A percentile compares a stretch with the other conserved stretches of the same genome.
phyloP scores from a whole-genome alignment of 2,329 filamentous ascomycete genomes.

The Alternaria triticimaculans region DNA sequence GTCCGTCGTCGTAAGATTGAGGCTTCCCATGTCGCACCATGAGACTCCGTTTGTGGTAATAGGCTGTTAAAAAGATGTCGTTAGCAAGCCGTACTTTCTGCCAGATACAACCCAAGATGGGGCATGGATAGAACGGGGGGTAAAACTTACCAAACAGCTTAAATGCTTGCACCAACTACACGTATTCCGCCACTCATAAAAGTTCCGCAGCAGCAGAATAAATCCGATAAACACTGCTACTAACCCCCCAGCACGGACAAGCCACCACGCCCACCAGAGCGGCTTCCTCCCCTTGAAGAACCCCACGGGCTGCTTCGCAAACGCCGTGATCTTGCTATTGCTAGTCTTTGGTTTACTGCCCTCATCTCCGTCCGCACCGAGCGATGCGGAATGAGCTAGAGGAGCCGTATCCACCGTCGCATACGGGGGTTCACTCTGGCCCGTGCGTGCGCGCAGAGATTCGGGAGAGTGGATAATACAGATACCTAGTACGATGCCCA shows the following conservation, averaged over 20 bases:
- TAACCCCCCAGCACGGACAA: slow-evolving; percentile 78
- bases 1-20: slow-evolving; percentile 29
- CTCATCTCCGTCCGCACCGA: neutral
- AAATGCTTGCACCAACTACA: slow-evolving; percentile 96
- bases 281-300: slow-evolving; percentile 95
- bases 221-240: slow-evolving; percentile 85
- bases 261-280: slow-evolving; percentile 98
- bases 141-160: slow-evolving; percentile 80
- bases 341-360: neutral
- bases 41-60: slow-evolving; percentile 35
- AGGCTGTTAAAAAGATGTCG: slow-evolving; percentile 6
- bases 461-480: slow-evolving; percentile 90
- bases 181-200: slow-evolving; percentile 77
- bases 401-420: slow-evolving; percentile 61
- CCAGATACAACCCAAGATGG: neutral
- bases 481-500: slow-evolving; percentile 86
- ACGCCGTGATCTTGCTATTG: slow-evolving; percentile 45
- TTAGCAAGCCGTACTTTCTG: slow-evolving; percentile 2
- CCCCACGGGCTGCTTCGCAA: slow-evolving; percentile 61
- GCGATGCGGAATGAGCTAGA: slow-evolving; percentile 13
- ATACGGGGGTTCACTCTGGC: slow-evolving; percentile 72
- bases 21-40: slow-evolving; percentile 47
- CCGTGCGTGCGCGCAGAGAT: slow-evolving; percentile 75
- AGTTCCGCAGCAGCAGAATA: slow-evolving; percentile 86
- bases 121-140: neutral